A percentile compares a stretch with the other conserved stretches of the same genome.
Conservation (phyloP, 371 early-diverging fungal genomes). For the Mortierella sp. region DNA sequence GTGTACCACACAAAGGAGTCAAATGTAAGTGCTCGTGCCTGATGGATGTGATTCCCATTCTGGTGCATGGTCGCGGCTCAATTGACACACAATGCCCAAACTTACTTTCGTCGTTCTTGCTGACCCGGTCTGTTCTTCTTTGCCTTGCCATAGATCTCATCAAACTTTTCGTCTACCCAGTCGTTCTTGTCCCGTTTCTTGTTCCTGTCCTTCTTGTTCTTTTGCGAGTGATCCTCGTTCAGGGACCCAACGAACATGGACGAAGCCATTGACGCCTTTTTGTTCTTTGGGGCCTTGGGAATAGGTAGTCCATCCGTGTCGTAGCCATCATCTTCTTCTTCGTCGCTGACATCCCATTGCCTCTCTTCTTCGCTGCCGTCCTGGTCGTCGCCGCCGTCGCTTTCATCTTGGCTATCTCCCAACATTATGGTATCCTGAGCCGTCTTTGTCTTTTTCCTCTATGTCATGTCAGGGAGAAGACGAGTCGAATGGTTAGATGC, state of each 20-base stretch:
- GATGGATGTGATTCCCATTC: too few relatives aligned
- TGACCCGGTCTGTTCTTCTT: slow-evolving; percentile 62
- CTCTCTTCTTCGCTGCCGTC: slow-evolving; percentile 23
- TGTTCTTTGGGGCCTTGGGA: slow-evolving; percentile 30
- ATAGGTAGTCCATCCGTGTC: slow-evolving; percentile 51
- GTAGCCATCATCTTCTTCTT: slow-evolving; percentile 43
- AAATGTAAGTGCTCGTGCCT: too few relatives aligned
- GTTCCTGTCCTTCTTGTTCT: slow-evolving; percentile 54
- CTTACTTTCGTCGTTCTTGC: slow-evolving; percentile 55
- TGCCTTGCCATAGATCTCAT: slow-evolving; percentile 54
- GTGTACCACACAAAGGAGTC: too few relatives aligned
- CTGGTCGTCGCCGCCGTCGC: slow-evolving; percentile 7
- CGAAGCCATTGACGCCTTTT: slow-evolving; percentile 16
- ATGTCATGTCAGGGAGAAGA: too few relatives aligned
- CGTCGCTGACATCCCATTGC: slow-evolving; percentile 28
- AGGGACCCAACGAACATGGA: slow-evolving; percentile 52
- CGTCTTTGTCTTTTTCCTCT: slow-evolving; percentile 33
- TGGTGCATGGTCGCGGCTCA: too few relatives aligned
- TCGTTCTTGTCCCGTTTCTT: slow-evolving; percentile 58
- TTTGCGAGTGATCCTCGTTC: slow-evolving; percentile 28
- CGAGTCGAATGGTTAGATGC: too few relatives aligned
- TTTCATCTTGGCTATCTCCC: background rate
- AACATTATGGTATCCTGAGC: slow-evolving; percentile 24
- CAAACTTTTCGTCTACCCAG: slow-evolving; percentile 56
- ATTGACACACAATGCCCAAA: slow-evolving; percentile 1